A percentile compares a stretch with the other conserved stretches of the same genome.
Evolutionary conservation across 106 monocot genomes (phyloP).

Genomic region (Dioscorea dumetorum): DNA sequence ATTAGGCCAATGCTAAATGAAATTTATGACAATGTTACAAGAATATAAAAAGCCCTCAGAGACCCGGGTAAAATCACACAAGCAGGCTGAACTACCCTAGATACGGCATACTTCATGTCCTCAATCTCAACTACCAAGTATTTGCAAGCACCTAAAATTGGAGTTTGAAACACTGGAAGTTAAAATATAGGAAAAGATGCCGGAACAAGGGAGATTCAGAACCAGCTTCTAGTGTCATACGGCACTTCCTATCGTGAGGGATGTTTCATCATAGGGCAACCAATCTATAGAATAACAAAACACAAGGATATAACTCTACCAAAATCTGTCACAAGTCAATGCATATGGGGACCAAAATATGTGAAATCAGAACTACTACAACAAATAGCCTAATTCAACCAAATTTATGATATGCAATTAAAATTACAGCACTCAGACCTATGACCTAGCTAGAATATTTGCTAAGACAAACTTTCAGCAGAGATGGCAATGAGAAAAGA

Average conservation of each 20-base stretch:
- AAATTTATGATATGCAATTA: too few species aligned
- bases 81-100: constrained; percentile 6
- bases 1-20: constrained; percentile 2
- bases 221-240: constrained; percentile 34
- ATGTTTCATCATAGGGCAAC: too few species aligned
- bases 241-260: constrained; percentile 39
- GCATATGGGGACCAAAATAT: too few species aligned
- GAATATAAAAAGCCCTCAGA: constrained; percentile 7
- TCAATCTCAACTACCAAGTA: not conserved
- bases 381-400: too few species aligned
- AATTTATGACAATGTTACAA: not conserved
- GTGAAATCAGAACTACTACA: too few species aligned
- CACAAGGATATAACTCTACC: too few species aligned
- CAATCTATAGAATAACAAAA: too few species aligned
- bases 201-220: not conserved
- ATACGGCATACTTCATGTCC: not conserved
- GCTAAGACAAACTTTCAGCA: too few species aligned
- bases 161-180: not conserved
- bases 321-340: too few species aligned
- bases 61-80: constrained; percentile 32
- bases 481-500: too few species aligned
- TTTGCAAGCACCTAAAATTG: not conserved
- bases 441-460: too few species aligned
- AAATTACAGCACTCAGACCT: too few species aligned
- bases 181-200: not conserved